Base-by-base conservation (phyloP, 148 eudicot genomes). In the Camellia sinensis region DNA sequence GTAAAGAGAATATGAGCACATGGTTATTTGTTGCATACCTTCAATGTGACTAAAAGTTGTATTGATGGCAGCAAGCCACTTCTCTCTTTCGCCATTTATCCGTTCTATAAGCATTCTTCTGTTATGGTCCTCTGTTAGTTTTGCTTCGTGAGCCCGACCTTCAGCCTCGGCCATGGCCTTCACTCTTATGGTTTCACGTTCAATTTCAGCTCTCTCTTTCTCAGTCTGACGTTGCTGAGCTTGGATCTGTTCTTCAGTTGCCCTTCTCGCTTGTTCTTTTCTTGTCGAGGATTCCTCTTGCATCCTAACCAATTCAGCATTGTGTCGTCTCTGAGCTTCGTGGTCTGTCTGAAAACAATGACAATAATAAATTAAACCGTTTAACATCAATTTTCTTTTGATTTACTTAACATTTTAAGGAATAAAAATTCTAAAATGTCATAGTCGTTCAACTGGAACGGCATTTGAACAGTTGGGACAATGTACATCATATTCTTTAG, bases 41-140 rank as follows among this genome's bases (percentile, higher is more conserved):
- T 92, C 97, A 83, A 96, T 86, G 83, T 96, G 99, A 82, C 93
- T 79, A 82, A 96, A 96, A 79, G 98, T 90, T 67, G 99, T 91
- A 80, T 96, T 96, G 83, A 96, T 93, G 73, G 98, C 97, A 69
- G 98, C 97, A 71, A 96, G 97, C 99, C 99, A 96, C 88, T 96
- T 96, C 70, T 96, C 98, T 76, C 78, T 93, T 86, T 96, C 99
- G 67, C 98, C 99, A 79, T 88, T 87, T 77, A 96, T 84, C 41
- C 74, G 71, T 67, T 93, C 95, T 44, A 93, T 29, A 79, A 93
- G 97, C 98, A 92, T 93, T 85, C 91, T 92, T 84, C 85, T 89
- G 75, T 96, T 91, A 57, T 91, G 90, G 80, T 91, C 99, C 85
- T 93, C 99, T 2, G 95, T 90, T 79, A 96, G 79, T 80, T 91